phyloP scores from a whole-genome alignment of 1,284 basidiomycete genomes.

The Rhizoctonia solani region DNA sequence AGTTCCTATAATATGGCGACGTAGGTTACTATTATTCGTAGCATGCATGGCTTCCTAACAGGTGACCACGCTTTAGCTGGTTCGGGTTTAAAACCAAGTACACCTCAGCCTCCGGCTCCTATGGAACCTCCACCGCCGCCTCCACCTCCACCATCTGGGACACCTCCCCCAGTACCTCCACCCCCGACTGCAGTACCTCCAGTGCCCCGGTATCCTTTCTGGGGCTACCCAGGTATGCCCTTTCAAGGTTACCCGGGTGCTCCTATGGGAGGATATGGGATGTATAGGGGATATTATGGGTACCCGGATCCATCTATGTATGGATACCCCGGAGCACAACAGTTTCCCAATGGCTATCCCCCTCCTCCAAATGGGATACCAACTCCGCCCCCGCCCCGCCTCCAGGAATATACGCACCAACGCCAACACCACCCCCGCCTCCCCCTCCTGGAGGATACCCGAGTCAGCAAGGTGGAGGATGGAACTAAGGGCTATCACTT shows the following conservation, averaged over 20 bases:
- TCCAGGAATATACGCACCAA: not conserved
- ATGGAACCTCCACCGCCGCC: conserved; percentile 26
- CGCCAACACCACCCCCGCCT: not conserved
- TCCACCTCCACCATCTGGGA: conserved; percentile 15
- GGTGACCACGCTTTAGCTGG: not conserved
- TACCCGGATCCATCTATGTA: conserved; percentile 28
- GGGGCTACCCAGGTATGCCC: conserved; percentile 28
- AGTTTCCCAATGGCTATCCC: conserved; percentile 20
- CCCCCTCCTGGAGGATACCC: conserved; percentile 23
- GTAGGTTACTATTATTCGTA: not conserved
- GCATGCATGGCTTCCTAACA: not conserved
- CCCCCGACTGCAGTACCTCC: conserved; percentile 3
- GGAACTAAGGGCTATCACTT: not conserved
- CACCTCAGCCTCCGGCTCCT: conserved; percentile 27
- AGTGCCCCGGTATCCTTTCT: conserved; percentile 13
- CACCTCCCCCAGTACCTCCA: conserved; percentile 20
- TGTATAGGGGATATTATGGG: conserved; percentile 12
- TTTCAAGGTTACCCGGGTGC: conserved; percentile 4
- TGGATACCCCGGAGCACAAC: conserved; percentile 7
- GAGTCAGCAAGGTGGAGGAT: conserved; percentile 19
- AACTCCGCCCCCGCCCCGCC: conserved; percentile 5
- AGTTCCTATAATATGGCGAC: conserved; percentile 30
- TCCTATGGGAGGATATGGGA: not conserved
- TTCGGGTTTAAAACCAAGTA: conserved; percentile 18
- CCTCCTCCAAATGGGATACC: conserved; percentile 12